phyloP scores from a whole-genome alignment of 495 filamentous ascomycete species.

The Podospora pseudoanserina region DNA sequence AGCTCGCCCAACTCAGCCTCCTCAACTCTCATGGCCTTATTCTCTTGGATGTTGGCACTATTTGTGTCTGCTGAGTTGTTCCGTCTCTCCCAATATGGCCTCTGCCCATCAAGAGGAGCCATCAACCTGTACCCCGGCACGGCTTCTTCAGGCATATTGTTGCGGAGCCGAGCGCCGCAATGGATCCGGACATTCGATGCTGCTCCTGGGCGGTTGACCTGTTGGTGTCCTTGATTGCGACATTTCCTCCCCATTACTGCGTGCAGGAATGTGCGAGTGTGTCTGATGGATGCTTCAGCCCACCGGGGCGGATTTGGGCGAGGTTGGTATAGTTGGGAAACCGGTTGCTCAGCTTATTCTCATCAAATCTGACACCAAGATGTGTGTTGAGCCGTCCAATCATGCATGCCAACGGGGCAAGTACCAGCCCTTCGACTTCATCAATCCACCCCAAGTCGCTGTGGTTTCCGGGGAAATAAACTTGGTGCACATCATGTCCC shows the following conservation, averaged over 20 bases:
- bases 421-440: neutral
- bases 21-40: neutral
- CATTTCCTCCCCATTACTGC: neutral
- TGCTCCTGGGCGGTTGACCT: neutral
- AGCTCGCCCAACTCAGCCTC: neutral
- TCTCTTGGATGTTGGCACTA: neutral
- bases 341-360: neutral
- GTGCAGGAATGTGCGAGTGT: neutral
- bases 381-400: neutral
- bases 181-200: neutral
- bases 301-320: neutral
- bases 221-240: neutral
- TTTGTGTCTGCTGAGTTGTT: neutral
- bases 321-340: neutral
- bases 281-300: neutral
- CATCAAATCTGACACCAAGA: neutral
- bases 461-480: constrained; percentile 1
- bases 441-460: constrained; percentile 1
- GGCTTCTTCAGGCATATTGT: neutral
- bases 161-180: neutral
- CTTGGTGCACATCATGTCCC: neutral
- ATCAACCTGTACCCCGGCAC: neutral
- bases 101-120: neutral
- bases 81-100: neutral
- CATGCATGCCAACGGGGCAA: neutral